Conservation (phyloP, 1,284 basidiomycete genomes). For the Sporisorium sorghi region DNA sequence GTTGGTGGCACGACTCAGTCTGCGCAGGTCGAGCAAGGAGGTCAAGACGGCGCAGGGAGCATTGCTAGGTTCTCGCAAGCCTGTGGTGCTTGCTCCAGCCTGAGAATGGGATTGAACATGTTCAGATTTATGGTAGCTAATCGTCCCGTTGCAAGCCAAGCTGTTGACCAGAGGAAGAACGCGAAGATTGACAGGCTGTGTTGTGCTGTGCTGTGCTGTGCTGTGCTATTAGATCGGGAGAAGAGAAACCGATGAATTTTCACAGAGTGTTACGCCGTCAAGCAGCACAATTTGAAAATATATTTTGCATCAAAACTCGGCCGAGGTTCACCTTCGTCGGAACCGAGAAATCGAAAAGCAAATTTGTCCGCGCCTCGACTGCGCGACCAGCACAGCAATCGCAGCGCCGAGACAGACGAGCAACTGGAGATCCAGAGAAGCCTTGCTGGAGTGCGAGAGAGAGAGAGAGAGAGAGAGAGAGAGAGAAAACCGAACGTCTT, state of each 20-base stretch:
- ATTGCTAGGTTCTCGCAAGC: constrained; percentile 7
- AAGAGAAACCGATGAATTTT: not conserved
- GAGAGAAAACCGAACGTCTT: constrained; percentile 9
- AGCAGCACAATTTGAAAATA: not conserved
- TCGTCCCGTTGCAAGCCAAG: not conserved
- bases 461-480: not conserved
- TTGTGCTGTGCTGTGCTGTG: constrained; percentile 3
- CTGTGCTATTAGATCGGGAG: not conserved
- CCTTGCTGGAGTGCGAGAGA: too few relatives aligned
- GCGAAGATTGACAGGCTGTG: not conserved
- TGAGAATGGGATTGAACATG: not conserved
- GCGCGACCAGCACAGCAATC: too few relatives aligned
- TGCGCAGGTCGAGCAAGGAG: constrained; percentile 20
- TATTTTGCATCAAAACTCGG: constrained; percentile 2
- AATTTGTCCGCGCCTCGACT: not conserved
- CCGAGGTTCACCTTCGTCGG: constrained; percentile 4
- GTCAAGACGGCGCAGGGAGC: not conserved
- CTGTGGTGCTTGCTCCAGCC: constrained; percentile 5
- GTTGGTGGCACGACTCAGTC: constrained; percentile 28
- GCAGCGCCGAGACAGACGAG: too few relatives aligned
- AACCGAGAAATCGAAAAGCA: constrained; percentile 5
- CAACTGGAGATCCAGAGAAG: too few relatives aligned
- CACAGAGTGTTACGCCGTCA: not conserved
- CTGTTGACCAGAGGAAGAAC: not conserved
- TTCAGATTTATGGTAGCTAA: not conserved